A percentile compares a stretch with the other conserved stretches of the same genome.
Evolutionary conservation across 1,139 yeast genomes (phyloP).

Genomic region (Spathaspora jeffriesii): DNA sequence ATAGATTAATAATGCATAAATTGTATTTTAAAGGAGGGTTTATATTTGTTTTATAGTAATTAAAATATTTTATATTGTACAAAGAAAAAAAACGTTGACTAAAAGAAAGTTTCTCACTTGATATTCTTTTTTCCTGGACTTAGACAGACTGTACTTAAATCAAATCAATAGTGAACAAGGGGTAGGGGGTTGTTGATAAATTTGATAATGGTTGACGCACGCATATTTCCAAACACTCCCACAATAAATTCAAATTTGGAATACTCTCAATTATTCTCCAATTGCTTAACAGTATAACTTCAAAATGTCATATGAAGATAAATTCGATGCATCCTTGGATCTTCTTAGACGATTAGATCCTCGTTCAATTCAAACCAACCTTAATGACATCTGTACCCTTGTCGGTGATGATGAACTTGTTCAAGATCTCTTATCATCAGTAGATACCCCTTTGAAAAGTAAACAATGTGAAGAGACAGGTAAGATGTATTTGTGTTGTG

Average conservation of each 20-base stretch:
- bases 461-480: slow-evolving; percentile 59
- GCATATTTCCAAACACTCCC: background rate
- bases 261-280: background rate
- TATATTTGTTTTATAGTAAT: too few species aligned
- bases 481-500: slow-evolving; percentile 81
- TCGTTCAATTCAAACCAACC: slow-evolving; percentile 58
- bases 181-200: background rate
- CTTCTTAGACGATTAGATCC: slow-evolving; percentile 88
- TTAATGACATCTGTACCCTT: slow-evolving; percentile 68
- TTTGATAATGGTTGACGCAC: slow-evolving; percentile 1
- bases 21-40: background rate
- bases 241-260: background rate
- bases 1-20: slow-evolving; percentile 1
- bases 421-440: slow-evolving; percentile 82
- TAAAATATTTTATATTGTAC: too few species aligned
- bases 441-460: slow-evolving; percentile 79
- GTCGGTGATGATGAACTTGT: slow-evolving; percentile 60
- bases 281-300: background rate
- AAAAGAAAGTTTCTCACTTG: too few species aligned
- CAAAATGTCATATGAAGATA: slow-evolving; percentile 47
- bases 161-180: too few species aligned
- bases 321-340: slow-evolving; percentile 86
- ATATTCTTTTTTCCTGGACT: too few species aligned
- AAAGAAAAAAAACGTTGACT: too few species aligned
- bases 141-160: too few species aligned